Percentiles rank a stretch among this genome's conserved stretches.
These are phyloP conservation scores for Aspergillus cristatus DNA, from an alignment of 495 filamentous ascomycete genomes.

Conservation along the genomic window DNA sequence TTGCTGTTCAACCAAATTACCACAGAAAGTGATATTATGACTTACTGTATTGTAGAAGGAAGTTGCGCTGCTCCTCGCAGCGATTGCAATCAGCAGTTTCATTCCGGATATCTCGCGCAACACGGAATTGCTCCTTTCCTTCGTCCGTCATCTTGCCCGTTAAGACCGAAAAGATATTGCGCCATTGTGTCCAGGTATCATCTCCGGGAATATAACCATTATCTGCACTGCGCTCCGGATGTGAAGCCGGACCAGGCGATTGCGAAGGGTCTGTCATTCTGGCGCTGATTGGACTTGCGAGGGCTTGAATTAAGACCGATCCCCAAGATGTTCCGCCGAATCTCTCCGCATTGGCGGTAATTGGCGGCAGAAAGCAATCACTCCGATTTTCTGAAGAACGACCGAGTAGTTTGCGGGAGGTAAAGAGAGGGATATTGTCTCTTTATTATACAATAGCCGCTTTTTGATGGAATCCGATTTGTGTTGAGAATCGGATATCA, in stretches of 20 bases:
- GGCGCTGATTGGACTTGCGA: not conserved
- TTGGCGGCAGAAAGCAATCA: conserved; percentile 20
- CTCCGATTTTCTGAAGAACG: not conserved
- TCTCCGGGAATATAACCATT: conserved; percentile 44
- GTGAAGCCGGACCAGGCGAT: conserved; percentile 9
- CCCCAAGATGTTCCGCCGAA: conserved; percentile 12
- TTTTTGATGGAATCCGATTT: too few relatives aligned
- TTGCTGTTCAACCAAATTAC: not conserved
- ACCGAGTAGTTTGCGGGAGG: not conserved
- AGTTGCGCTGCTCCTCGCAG: conserved; percentile 72
- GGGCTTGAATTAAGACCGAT: too few relatives aligned
- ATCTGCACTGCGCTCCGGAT: conserved; percentile 17
- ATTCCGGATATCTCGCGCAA: conserved; percentile 54
- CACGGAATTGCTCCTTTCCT: conserved; percentile 60
- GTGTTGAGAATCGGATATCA: not conserved
- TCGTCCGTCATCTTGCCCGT: conserved; percentile 59
- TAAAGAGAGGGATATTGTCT: conserved; percentile 1
- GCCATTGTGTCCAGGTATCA: conserved; percentile 59
- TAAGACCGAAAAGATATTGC: conserved; percentile 70
- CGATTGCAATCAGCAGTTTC: conserved; percentile 63
- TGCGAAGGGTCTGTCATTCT: conserved; percentile 29
- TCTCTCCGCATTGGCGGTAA: conserved; percentile 27
- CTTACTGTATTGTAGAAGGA: conserved; percentile 64
- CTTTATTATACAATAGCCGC: too few relatives aligned
- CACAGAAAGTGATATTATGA: not conserved